Evolutionary conservation across 768 basidiomycete genomes (phyloP), one percentile per base, ranked within the genome.

Genomic region (Collybia sp.): DNA sequence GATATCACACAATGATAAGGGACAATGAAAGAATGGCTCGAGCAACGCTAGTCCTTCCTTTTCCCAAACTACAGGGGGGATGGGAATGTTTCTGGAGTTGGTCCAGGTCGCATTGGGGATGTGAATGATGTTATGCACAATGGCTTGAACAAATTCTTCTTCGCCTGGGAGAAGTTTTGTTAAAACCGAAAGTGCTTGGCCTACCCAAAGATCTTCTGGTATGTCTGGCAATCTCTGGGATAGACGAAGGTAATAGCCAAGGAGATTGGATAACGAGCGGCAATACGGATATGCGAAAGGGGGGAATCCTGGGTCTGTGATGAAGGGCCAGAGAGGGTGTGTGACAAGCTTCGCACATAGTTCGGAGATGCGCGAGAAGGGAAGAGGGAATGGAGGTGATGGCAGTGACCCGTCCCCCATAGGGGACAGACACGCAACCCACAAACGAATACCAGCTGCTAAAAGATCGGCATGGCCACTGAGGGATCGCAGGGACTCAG

Each of bases 121-220:
- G 20, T 51, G 54, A 10, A 64, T 38, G 11, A 79, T 43, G n/a
- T 71, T 66, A 15, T 66, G 61, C 17, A 81, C 48, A 44, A 79
- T 64, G 17, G 58, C 59, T 17, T 68, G 52, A 0, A 77, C 83
- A 31, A 66, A 57, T 1, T 76, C 76, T 58, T 94, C 93, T 51
- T 94, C 87, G 11, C 92, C 91, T 0, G 85, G 87, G 11, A 82
- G 66, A 17, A 85, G 67, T 30, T 74, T 65, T 12, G 64, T 53
- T 1, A 88, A 53, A 39, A 87, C 73, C 0, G 76, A 65, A 30
- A 84, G 72, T 2, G 80, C 78, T 51, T 86, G 84, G 0, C 80
- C 79, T 33, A 84, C 65, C 86, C 87, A 88, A 15, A 82, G 57
- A 44, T 80, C 73, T 20, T 72, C 65, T 3, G 76, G 64, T n/a